Evolutionary conservation across 768 basidiomycete genomes (phyloP).

Genomic region (Hericium alpestre): DNA sequence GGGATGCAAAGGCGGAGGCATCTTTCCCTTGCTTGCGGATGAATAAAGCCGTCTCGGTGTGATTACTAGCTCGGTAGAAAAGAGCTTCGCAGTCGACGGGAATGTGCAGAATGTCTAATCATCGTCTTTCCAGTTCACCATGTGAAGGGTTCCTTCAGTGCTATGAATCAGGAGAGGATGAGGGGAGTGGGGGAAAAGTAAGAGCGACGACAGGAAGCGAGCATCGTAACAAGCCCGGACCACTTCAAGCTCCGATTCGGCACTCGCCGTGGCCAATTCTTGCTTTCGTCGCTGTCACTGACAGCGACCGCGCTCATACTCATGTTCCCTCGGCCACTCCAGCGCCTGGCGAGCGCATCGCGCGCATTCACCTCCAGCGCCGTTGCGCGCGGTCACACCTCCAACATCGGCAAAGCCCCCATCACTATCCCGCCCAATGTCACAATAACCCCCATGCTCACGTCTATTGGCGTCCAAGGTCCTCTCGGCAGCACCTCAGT

Average conservation of each 20-base stretch:
- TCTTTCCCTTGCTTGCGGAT: too few species aligned
- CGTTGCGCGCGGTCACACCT: constrained; percentile 16
- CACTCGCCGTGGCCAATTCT: not conserved
- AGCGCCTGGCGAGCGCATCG: constrained; percentile 1
- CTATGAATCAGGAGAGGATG: too few species aligned
- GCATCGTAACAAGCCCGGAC: too few species aligned
- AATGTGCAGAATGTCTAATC: too few species aligned
- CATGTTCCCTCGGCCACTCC: constrained; percentile 5
- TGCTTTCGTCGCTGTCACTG: not conserved
- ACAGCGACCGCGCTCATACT: not conserved
- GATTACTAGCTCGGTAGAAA: too few species aligned
- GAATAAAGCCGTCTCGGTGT: too few species aligned
- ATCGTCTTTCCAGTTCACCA: too few species aligned
- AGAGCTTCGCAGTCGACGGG: too few species aligned
- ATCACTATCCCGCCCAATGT: constrained; percentile 44
- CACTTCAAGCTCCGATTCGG: too few species aligned
- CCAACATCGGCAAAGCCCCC: constrained; percentile 39
- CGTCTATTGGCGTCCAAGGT: constrained; percentile 43
- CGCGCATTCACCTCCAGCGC: constrained; percentile 9
- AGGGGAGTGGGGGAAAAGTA: too few species aligned
- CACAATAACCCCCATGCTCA: constrained; percentile 25
- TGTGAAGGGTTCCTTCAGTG: too few species aligned
- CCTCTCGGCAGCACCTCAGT: constrained; percentile 44
- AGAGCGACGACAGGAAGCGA: too few species aligned
- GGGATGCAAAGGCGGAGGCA: not conserved